Evolutionary conservation across 768 basidiomycete genomes (phyloP), one percentile per base, ranked within the genome.

Genomic region (Fomitopsis serialis): DNA sequence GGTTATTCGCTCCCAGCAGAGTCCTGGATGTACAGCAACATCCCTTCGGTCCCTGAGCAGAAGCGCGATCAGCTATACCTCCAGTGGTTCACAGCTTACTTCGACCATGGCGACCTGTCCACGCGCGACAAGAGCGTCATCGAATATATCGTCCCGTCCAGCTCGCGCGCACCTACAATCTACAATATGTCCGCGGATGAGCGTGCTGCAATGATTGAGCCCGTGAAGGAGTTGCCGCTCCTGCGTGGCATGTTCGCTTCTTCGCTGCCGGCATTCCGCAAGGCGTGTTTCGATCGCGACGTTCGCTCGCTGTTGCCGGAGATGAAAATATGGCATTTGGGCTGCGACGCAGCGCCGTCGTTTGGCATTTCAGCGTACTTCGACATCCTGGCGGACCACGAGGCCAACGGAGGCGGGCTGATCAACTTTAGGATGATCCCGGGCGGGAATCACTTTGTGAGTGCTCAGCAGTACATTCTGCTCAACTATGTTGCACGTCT

Each of bases 51-150:
- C 29, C 29, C 29, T 5, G 49, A 52, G 9, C 47, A 53, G 1
- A 53, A 52, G 13, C 65, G 60, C 9, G 27, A 60, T 17, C 55
- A 51, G 2, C 58, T 61, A 11, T 68, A 68, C 50, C 50, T 47
- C 15, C 65, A 65, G 36, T 70, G 69, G 67, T 43, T 67, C 17
- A 68, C 66, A 0, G 47, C 58, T 1, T 73, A 72, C 55, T 72
- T 68, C 56, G 55, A 70, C 17, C 70, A 74, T 44, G 58, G 59
- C 43, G 64, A 69, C 44, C 48, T 70, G 24, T 46, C 61, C 2
- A 55, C 61, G 13, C 60, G 61, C 2, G 60, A 67, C 53, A 53
- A 57, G 2, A 57, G 64, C 54, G 29, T 52, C 0, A 66, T 72
- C 10, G 53, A 53, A 2, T 65, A 61, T 53, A 59, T 67, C 21